Conservation (phyloP, 1,139 yeast genomes). For the Diutina ranongensis region DNA sequence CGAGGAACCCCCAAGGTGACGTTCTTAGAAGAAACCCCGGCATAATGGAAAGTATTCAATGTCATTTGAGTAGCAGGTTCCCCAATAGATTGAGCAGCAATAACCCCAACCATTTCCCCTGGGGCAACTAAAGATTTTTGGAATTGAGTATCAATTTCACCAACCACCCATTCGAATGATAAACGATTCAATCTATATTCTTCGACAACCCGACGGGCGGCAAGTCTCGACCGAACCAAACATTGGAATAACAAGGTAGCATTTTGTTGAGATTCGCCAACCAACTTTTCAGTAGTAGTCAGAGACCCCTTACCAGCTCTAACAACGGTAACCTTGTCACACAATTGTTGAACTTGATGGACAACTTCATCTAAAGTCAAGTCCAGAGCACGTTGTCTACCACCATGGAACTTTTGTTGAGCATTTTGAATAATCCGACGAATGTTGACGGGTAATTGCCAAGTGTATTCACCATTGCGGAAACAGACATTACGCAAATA, state of each 20-base stretch:
- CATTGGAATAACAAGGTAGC: slow-evolving; percentile 89
- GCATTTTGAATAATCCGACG: slow-evolving; percentile 96
- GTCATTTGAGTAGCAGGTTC: slow-evolving; percentile 99
- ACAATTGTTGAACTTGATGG: slow-evolving; percentile 56
- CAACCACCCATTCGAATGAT: slow-evolving; percentile 93
- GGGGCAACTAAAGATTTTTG: slow-evolving; percentile 91
- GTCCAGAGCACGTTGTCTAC: slow-evolving; percentile 83
- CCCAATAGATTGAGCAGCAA: slow-evolving; percentile 99
- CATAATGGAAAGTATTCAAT: slow-evolving; percentile 97
- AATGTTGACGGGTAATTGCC: slow-evolving; percentile 97
- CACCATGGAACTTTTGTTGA: slow-evolving; percentile 92
- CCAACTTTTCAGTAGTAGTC: slow-evolving; percentile 39
- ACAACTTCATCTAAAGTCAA: slow-evolving; percentile 76
- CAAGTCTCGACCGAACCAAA: slow-evolving; percentile 81
- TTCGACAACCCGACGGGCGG: slow-evolving; percentile 82
- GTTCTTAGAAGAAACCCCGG: slow-evolving; percentile 98
- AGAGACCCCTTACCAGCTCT: slow-evolving; percentile 41
- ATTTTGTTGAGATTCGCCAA: slow-evolving; percentile 81
- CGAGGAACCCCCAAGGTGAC: slow-evolving; percentile 99
- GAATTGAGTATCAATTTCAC: slow-evolving; percentile 89
- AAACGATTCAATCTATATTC: slow-evolving; percentile 77
- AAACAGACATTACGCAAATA: slow-evolving; percentile 73
- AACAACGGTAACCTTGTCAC: slow-evolving; percentile 58
- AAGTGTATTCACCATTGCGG: slow-evolving; percentile 85
- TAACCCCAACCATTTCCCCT: slow-evolving; percentile 99